These are phyloP conservation scores for Moesziomyces antarcticus DNA, from an alignment of 1,284 basidiomycete genomes.

Conservation along the genomic window DNA sequence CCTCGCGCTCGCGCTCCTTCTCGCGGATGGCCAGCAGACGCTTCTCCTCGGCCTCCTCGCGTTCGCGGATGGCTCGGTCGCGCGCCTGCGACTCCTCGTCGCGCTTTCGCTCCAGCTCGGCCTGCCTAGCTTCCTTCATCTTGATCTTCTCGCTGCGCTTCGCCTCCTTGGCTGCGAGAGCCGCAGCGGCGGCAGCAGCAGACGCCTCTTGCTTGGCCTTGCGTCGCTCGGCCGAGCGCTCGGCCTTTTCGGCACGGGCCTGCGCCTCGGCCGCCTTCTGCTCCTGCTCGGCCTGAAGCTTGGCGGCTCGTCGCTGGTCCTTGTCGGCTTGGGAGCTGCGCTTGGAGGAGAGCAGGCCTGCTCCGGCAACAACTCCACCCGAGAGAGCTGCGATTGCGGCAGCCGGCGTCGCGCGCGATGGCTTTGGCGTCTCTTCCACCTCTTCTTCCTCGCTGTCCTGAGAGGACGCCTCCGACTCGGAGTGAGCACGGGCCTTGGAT, in stretches of 20 bases:
- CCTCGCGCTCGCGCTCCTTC: conserved; percentile 33
- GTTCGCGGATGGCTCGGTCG: conserved; percentile 34
- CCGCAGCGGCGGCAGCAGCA: conserved; percentile 45
- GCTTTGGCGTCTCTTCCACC: conserved; percentile 10
- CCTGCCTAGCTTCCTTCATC: conserved; percentile 30
- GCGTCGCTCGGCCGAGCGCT: conserved; percentile 25
- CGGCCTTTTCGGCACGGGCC: conserved; percentile 32
- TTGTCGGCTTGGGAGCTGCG: conserved; percentile 28
- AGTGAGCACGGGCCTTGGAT: not conserved
- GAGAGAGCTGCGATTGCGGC: conserved; percentile 24
- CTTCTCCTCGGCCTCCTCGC: conserved; percentile 41
- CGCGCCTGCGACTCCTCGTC: conserved; percentile 40
- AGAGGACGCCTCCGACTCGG: conserved; percentile 15
- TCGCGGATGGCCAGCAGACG: conserved; percentile 38
- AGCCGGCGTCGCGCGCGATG: conserved; percentile 21
- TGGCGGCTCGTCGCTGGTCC: conserved; percentile 20
- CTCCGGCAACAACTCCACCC: conserved; percentile 14
- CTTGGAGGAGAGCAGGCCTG: conserved; percentile 19
- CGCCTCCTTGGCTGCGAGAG: conserved; percentile 44
- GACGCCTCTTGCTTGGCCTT: conserved; percentile 44
- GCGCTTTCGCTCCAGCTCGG: conserved; percentile 34
- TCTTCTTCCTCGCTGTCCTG: conserved; percentile 20
- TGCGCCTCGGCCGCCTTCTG: conserved; percentile 29
- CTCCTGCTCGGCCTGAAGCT: conserved; percentile 29
- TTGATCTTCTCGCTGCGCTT: conserved; percentile 40